Evolutionary conservation across 1,284 basidiomycete genomes (phyloP).

Genomic region (Psilocybe mexicana): DNA sequence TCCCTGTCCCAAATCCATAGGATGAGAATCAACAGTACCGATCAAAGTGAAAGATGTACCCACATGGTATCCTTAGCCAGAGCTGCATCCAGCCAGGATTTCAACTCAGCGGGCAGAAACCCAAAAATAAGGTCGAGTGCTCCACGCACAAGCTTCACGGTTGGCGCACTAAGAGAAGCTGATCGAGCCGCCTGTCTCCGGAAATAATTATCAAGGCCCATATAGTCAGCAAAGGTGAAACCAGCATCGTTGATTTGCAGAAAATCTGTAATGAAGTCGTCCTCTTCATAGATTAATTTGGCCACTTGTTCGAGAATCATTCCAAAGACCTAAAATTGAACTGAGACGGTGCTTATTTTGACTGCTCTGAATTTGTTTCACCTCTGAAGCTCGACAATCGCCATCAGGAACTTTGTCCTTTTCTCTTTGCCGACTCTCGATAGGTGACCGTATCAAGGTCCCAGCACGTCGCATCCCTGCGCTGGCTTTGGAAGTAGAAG

Average conservation of each 20-base stretch:
- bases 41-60: conserved; percentile 31
- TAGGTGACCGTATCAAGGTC: conserved; percentile 71
- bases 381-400: conserved; percentile 69
- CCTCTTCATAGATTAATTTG: conserved; percentile 79
- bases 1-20: conserved; percentile 51
- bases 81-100: conserved; percentile 82
- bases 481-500: conserved; percentile 45
- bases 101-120: conserved; percentile 84
- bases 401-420: conserved; percentile 61
- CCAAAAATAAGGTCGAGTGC: conserved; percentile 96
- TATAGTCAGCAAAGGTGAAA: conserved; percentile 94
- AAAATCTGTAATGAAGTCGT: conserved; percentile 89
- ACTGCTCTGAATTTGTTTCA: conserved; percentile 24
- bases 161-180: conserved; percentile 65
- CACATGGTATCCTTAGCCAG: conserved; percentile 79
- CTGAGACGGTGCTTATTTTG: neutral
- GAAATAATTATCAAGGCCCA: conserved; percentile 94
- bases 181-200: conserved; percentile 83
- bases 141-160: conserved; percentile 79
- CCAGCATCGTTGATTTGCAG: conserved; percentile 88
- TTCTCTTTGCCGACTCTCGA: conserved; percentile 59
- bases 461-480: conserved; percentile 73
- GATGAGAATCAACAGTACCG: neutral
- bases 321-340: conserved; percentile 61
- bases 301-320: conserved; percentile 78